These are phyloP conservation scores for Globisporangium irregulare DNA, from an alignment of 352 stramenopile genomes.

Conservation along the genomic window DNA sequence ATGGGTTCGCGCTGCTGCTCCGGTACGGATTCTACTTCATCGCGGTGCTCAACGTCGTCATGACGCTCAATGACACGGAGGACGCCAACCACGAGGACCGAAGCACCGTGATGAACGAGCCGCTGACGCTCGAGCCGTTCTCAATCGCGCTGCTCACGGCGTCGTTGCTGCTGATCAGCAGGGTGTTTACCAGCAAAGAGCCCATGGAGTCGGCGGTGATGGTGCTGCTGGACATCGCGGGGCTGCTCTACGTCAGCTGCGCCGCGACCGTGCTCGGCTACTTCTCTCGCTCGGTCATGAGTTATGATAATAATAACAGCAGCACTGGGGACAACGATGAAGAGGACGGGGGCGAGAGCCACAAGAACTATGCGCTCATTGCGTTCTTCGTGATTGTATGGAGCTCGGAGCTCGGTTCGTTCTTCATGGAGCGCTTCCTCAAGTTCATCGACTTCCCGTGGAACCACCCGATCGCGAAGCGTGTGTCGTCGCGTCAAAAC, in stretches of 20 bases:
- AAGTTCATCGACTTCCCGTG: constrained; percentile 49
- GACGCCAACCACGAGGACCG: constrained; percentile 5
- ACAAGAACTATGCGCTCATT: constrained; percentile 20
- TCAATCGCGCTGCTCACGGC: constrained; percentile 41
- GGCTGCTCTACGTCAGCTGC: constrained; percentile 47
- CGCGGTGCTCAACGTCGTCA: constrained; percentile 47
- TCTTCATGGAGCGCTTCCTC: constrained; percentile 43
- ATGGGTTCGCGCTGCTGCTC: constrained; percentile 39
- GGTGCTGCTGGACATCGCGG: constrained; percentile 48
- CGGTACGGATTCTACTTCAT: constrained; percentile 54
- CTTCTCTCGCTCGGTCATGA: constrained; percentile 33
- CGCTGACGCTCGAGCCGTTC: constrained; percentile 52
- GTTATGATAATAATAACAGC: constrained; percentile 4
- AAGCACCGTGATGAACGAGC: constrained; percentile 5
- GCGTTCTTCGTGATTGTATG: constrained; percentile 56
- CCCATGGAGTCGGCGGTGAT: constrained; percentile 57
- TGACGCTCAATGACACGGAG: constrained; percentile 13
- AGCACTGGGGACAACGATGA: constrained; percentile 13
- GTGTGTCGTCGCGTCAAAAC: constrained; percentile 56
- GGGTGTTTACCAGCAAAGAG: constrained; percentile 57
- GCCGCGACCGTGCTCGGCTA: constrained; percentile 45
- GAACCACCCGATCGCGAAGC: constrained; percentile 46
- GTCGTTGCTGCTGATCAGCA: constrained; percentile 40
- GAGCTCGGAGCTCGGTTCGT: constrained; percentile 52
- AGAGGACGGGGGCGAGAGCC: not conserved